Percentiles rank a stretch among this genome's conserved stretches.
Conservation (phyloP, 2,329 filamentous ascomycete genomes). For the Fusarium sp. region DNA sequence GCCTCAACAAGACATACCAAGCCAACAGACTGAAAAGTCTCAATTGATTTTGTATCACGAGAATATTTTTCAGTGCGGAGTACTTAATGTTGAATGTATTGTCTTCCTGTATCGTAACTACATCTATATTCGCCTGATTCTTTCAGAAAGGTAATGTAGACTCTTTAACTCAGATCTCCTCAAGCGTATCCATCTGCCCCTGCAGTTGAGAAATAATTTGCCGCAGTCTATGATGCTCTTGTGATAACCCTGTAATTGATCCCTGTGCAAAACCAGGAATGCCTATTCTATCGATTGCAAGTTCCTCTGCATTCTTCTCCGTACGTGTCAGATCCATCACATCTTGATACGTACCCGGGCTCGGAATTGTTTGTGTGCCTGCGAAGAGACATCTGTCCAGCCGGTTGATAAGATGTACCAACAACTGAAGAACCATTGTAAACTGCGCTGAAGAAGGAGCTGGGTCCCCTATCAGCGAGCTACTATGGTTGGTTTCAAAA, state of each 20-base stretch:
- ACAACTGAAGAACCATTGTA: neutral
- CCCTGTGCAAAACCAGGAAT: neutral
- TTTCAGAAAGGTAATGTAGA: neutral
- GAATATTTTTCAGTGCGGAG: neutral
- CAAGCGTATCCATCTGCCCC: neutral
- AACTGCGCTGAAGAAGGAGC: neutral
- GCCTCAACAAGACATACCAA: no score
- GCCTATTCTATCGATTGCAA: neutral
- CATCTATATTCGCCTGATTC: fast-evolving
- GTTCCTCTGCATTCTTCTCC: neutral
- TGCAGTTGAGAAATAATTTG: neutral
- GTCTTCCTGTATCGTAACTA: fast-evolving
- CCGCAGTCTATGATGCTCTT: neutral
- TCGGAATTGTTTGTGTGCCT: neutral
- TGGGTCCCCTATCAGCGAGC: neutral
- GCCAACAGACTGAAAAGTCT: no score
- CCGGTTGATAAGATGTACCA: neutral
- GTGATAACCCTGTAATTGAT: neutral
- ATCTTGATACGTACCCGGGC: neutral
- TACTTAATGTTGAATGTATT: neutral
- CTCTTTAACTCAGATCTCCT: neutral
- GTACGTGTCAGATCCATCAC: neutral
- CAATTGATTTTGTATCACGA: no score
- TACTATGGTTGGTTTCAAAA: neutral
- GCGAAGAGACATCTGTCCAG: neutral